Evolutionary conservation across 306 rosid species (phyloP).

Genomic region (peach (Prunus persica)): DNA sequence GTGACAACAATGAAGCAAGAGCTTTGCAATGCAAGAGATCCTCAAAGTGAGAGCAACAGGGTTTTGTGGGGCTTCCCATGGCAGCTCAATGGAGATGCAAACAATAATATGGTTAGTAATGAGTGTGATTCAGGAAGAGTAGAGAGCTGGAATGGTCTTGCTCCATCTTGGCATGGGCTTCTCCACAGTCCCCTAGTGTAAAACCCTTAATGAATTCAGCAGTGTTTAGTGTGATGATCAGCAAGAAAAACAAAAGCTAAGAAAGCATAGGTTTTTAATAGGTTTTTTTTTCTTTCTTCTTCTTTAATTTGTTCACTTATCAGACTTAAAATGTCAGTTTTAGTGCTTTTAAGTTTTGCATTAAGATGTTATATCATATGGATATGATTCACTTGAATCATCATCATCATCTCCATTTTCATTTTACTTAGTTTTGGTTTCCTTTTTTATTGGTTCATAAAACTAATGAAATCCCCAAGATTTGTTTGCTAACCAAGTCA

Average conservation of each 20-base stretch:
- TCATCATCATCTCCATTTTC: background rate
- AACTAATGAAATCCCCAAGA: slow-evolving; percentile 41
- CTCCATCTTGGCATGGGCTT: slow-evolving; percentile 85
- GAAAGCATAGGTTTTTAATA: slow-evolving; percentile 11
- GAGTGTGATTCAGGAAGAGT: slow-evolving; percentile 60
- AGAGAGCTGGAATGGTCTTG: slow-evolving; percentile 67
- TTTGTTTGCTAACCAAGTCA: slow-evolving; percentile 41
- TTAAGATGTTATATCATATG: slow-evolving; percentile 20
- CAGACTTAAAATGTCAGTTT: slow-evolving; percentile 31
- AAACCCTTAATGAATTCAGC: background rate
- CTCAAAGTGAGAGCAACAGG: slow-evolving; percentile 25
- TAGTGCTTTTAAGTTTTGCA: slow-evolving; percentile 25
- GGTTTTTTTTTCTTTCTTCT: background rate
- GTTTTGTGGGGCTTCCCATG: slow-evolving; percentile 86
- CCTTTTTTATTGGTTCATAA: slow-evolving; percentile 33
- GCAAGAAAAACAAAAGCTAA: slow-evolving; percentile 11
- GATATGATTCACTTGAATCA: slow-evolving; percentile 34
- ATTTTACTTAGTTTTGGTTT: background rate
- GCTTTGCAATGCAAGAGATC: slow-evolving; percentile 36
- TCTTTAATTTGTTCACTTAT: slow-evolving; percentile 20
- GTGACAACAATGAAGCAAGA: slow-evolving; percentile 90
- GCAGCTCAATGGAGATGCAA: slow-evolving; percentile 59
- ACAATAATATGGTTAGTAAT: slow-evolving; percentile 34
- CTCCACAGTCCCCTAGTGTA: slow-evolving; percentile 86
- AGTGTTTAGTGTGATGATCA: background rate